Base-by-base conservation (phyloP, 306 rosid species). In the Vachellia collinsii region DNA sequence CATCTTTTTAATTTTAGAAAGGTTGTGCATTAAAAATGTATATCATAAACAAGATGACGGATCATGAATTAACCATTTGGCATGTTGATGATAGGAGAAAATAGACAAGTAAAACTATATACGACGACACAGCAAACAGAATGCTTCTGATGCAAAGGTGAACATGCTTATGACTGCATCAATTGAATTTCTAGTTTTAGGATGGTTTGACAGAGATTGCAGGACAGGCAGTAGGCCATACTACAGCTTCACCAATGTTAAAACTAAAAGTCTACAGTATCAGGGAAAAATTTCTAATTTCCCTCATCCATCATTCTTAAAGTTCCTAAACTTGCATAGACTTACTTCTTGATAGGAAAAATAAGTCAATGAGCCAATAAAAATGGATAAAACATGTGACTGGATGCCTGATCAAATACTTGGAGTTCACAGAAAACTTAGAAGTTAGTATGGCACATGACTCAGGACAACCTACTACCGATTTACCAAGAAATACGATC, bases 111-210 rank as follows among this genome's bases (percentile, higher is more conserved):
- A 13, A 69, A 74, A 75, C 78, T 44, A 51, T 62, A 11, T 69
- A 82, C 25, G 58, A 22, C 46, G 20, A 75, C 56, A 54, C 46
- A 54, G 41, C 25, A 53, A 61, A 53, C 59, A 70, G 43, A 51
- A 53, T 20, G 51, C 81, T 70, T 36, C 5, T 47, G 25, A 74
- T 51, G 36, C 44, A 81, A 8, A 67, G 14, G 72, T 3, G 42
- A 76, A 51, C 38, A 70, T 42, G 25, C 71, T 58, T 85, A 74
- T 50, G 47, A 61, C 51, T 53, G 65, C 12, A 65, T 51, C 25
- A 46, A 73, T 25, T 75, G 39, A 75, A 75, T 71, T 58, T 70
- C 74, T 79, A 70, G 81, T 54, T 63, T 22, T 37, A 47, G 50
- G 68, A 65, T 58, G 79, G 36, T 53, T 11, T 65, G 53, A 54